Conservation (phyloP, 441 rosid genomes). For the Eutrema salsugineum region DNA sequence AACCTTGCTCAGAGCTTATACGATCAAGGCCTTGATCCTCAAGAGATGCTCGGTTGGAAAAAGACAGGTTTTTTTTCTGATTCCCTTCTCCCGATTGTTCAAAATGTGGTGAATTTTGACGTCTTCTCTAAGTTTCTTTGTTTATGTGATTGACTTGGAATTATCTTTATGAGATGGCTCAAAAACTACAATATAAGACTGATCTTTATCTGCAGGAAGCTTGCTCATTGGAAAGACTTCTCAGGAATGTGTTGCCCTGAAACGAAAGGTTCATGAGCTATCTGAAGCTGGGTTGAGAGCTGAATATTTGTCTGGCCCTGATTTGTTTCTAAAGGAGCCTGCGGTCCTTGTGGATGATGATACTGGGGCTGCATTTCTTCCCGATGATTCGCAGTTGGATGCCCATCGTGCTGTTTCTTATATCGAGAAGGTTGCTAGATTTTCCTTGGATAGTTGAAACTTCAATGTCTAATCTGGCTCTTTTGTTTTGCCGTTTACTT, state of each 20-base stretch:
- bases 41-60: constrained; percentile 73
- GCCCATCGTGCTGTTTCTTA: constrained; percentile 67
- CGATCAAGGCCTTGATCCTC: constrained; percentile 61
- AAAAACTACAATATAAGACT: no score
- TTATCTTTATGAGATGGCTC: not conserved
- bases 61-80: constrained; percentile 51
- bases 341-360: constrained; percentile 47
- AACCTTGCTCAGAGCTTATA: constrained; percentile 48
- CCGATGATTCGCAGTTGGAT: constrained; percentile 85
- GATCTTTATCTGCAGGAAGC: constrained; percentile 57
- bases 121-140: not conserved
- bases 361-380: constrained; percentile 74
- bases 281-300: constrained; percentile 71
- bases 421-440: constrained; percentile 56
- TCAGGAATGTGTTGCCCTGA: constrained; percentile 51
- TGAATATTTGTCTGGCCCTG: constrained; percentile 56
- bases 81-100: not conserved
- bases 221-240: constrained; percentile 62
- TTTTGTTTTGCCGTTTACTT: not conserved
- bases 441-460: constrained; percentile 1
- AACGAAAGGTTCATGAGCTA: constrained; percentile 55
- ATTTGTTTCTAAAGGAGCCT: constrained; percentile 60
- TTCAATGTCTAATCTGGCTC: not conserved
- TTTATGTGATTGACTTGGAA: not conserved
- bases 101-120: not conserved